Base-by-base conservation (phyloP, 768 basidiomycete genomes). In the Boletus rubroflammeus region DNA sequence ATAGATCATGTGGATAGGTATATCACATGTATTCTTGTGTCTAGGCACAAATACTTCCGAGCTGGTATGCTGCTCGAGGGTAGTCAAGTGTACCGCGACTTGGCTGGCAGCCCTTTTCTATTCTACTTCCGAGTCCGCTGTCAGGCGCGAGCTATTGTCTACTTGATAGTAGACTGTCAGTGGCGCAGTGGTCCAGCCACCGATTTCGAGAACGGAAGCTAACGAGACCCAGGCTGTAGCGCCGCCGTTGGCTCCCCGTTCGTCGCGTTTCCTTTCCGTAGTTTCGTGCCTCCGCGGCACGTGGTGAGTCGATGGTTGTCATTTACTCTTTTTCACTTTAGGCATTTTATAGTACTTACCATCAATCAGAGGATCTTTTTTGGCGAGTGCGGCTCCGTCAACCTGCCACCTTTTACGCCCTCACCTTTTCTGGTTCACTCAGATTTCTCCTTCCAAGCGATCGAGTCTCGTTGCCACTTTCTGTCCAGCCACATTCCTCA, bases 1-100 rank as follows among this genome's bases (percentile, higher is more conserved):
- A 71, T 55, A 58, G 19, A 40, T 25, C 42, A 43, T 26, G 53
- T 32, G 46, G 31, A 50, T 35, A 14, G 6, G 23, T 53, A 38
- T 36, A 38, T 39, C 46, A 48, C 49, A 48, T 54, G 26, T 31
- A 35, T 25, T 28, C 34, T 47, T 14, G 41, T 54, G 39, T 11
- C 7, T 7, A n/a, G 23, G 31, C 29, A 19, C 53, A 34, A 23
- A 38, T 28, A 50, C 26, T 31, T 48, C 23, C 10, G 45, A 35
- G 46, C 25, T 29, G n/a, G 23, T 41, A 6, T 15, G 15, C 34
- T 13, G 39, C n/a, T n/a, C n/a, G n/a, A n/a, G n/a, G n/a, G n/a
- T n/a, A n/a, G n/a, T n/a, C n/a, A n/a, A 17, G 38, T 38, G 38
- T 17, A 5, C 23, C 19, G n/a, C 9, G n/a, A n/a, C n/a, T n/a